Base-by-base conservation (phyloP, 2,329 filamentous ascomycete genomes). In the Claviceps fusiformis region DNA sequence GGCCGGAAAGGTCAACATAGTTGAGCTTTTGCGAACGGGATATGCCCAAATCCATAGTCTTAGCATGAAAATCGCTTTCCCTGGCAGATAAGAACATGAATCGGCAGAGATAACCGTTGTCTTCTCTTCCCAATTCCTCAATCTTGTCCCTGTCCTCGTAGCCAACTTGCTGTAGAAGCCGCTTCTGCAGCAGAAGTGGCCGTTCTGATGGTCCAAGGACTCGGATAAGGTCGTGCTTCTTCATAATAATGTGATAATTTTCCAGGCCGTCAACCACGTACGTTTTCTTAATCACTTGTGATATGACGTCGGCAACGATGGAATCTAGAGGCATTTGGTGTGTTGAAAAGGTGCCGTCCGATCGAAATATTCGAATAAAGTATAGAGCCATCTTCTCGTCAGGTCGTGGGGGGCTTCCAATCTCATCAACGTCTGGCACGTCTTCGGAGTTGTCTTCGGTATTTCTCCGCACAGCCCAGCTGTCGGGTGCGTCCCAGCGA, bases 71-170 rank as follows among this genome's bases (percentile, higher is more conserved):
- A 51, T 91, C 89, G 67, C 84, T 91, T 68, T 95, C 86, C 64
- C 92, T 88, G 24, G 87, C 86, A 17, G 92, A 91, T 56, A 96
- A 75, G 70, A 98, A 98, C 57, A 93, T 89, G 72, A 98, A 97
- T 6, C 93, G 87, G 66, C 91, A 95, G 13, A 98, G 79, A 63
- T 97, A 98, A 67, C 91, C 95, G 69, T 97, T 95, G 73, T 98
- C 93, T 69, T 98, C 93, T 56, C 93, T 83, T 33, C 93, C 93
- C 53, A 98, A 82, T 59, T 97, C 93, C 67, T 96, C 92, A 49
- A 98, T 83, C 44, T 83, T 83, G 68, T 98, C 93, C 55, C 82
- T 82, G 37, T 89, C 83, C 56, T 88, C 85, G 65, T 97, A 98
- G 10, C 93, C 93, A 54, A 92, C 87, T 70, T 96, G 90, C 69